Evolutionary conservation across 305 asterid species (phyloP).

Genomic region (Fraxinus xanthoxyloides): DNA sequence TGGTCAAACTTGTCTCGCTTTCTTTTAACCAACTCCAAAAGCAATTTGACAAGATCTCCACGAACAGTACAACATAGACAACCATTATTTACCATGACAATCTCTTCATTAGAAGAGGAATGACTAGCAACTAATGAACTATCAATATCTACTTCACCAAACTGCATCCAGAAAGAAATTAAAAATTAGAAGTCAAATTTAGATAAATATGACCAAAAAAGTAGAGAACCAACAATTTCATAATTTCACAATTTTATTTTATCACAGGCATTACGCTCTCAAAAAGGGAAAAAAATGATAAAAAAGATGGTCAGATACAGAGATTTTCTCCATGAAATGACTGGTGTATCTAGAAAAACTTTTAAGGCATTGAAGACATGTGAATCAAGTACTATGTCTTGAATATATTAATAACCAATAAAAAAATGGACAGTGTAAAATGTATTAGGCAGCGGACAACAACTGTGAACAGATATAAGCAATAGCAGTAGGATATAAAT

Average conservation of each 20-base stretch:
- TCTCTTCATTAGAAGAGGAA: constrained; percentile 82
- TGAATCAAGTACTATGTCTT: not conserved
- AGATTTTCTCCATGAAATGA: not conserved
- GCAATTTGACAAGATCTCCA: constrained; percentile 96
- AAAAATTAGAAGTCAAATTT: constrained; percentile 16
- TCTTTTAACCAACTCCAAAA: constrained; percentile 81
- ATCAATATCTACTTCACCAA: constrained; percentile 97
- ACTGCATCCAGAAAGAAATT: constrained; percentile 54
- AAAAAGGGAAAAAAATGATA: not conserved
- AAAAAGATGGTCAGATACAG: not conserved
- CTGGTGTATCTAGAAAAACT: not conserved
- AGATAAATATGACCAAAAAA: not conserved
- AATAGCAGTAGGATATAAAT: not conserved
- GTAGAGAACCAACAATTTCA: not conserved
- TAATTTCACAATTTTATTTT: not conserved
- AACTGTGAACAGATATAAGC: not conserved
- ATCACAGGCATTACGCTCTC: not conserved
- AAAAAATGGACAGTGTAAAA: not conserved
- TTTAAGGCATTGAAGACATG: not conserved
- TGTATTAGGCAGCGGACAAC: not conserved
- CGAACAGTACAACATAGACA: constrained; percentile 93
- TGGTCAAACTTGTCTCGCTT: constrained; percentile 81
- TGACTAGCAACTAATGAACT: constrained; percentile 92
- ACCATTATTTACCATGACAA: constrained; percentile 93
- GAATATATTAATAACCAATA: not conserved